Percentiles rank a stretch among this genome's conserved stretches.
phyloP scores from a whole-genome alignment of 2,329 filamentous ascomycete species.

The Alternaria sp. region DNA sequence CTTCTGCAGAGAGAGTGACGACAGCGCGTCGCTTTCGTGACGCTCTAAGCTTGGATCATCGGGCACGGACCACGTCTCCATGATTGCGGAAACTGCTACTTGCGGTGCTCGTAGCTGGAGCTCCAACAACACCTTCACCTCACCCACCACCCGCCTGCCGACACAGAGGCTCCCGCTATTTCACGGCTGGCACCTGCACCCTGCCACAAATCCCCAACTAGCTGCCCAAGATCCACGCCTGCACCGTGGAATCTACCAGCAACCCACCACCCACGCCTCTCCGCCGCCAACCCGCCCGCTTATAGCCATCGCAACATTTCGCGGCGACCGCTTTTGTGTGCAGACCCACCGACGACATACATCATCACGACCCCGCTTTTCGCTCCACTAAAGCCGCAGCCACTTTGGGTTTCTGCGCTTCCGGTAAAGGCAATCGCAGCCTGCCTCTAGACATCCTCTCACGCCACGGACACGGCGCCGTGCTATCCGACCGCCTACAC shows the following conservation, averaged over 20 bases:
- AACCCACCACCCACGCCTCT: constrained; percentile 22
- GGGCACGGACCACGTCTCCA: constrained; percentile 16
- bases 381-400: constrained; percentile 6
- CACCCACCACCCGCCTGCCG: constrained; percentile 14
- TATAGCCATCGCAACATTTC: constrained; percentile 5
- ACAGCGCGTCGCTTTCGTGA: constrained; percentile 22
- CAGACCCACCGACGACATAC: not conserved
- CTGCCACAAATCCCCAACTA: constrained; percentile 13
- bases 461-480: not conserved
- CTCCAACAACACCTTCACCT: constrained; percentile 27
- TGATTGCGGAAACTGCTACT: constrained; percentile 27
- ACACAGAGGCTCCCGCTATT: constrained; percentile 15
- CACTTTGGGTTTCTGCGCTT: constrained; percentile 6
- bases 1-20: not conserved
- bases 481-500: not conserved
- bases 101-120: constrained; percentile 17
- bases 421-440: constrained; percentile 20
- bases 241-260: constrained; percentile 43
- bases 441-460: constrained; percentile 6
- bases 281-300: constrained; percentile 19
- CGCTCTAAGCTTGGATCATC: constrained; percentile 12
- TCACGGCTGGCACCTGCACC: constrained; percentile 15
- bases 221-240: constrained; percentile 41
- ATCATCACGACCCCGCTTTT: constrained; percentile 8
- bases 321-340: not conserved